Evolutionary conservation across 2,329 filamentous ascomycete genomes (phyloP).

Genomic region (Colletotrichum endophyticum): DNA sequence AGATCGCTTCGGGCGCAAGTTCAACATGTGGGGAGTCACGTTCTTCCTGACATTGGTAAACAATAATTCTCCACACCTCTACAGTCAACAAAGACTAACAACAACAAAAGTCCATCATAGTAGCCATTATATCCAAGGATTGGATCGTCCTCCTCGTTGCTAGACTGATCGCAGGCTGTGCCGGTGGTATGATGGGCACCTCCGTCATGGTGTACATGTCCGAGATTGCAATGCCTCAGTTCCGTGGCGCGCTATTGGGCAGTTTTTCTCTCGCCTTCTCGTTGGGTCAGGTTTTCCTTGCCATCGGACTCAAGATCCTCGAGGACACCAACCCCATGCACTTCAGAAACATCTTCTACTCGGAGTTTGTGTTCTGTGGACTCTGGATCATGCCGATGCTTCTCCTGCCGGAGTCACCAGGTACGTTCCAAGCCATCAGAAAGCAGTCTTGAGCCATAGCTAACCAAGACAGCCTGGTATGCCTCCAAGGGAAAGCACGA

Average conservation of each 20-base stretch:
- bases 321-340: not conserved
- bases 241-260: not conserved
- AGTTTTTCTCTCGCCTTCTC: not conserved
- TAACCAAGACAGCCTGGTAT: not conserved
- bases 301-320: conserved; percentile 1
- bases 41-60: not conserved
- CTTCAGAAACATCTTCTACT: conserved; percentile 8
- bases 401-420: not conserved
- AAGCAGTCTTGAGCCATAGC: not conserved
- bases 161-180: not conserved
- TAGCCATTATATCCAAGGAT: not conserved
- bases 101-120: not conserved
- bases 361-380: not conserved
- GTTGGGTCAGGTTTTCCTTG: not conserved
- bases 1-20: not conserved
- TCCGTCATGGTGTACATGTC: conserved; percentile 10
- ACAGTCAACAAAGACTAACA: not conserved
- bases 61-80: not conserved
- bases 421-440: not conserved
- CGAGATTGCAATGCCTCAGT: conserved; percentile 1
- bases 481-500: not conserved
- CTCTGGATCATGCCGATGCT: not conserved
- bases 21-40: not conserved
- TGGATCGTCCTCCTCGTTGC: not conserved
- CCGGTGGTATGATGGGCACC: not conserved